Evolutionary conservation across 495 filamentous ascomycete genomes (phyloP).

Genomic region (Penicillium subrubescens): DNA sequence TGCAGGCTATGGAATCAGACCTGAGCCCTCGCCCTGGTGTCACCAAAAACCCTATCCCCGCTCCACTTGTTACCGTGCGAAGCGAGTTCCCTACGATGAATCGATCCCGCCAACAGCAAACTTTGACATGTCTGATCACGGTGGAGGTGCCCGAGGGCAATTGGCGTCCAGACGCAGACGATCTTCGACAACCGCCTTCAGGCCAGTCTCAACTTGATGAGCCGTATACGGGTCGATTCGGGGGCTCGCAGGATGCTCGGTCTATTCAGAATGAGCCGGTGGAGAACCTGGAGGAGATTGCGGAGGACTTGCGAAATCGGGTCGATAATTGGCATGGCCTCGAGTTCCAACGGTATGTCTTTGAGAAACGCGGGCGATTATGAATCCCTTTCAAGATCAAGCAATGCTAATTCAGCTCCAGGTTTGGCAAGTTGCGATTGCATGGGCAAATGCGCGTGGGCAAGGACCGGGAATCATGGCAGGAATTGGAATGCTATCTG

Average conservation of each 20-base stretch:
- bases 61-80: conserved; percentile 87
- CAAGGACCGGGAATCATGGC: conserved; percentile 96
- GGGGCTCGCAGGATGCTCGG: conserved; percentile 35
- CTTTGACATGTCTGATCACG: conserved; percentile 89
- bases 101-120: conserved; percentile 91
- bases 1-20: conserved; percentile 93
- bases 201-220: conserved; percentile 56
- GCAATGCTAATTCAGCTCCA: conserved; percentile 30
- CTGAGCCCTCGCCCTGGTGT: conserved; percentile 67
- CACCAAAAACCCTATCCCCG: conserved; percentile 86
- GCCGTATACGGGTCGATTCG: conserved; percentile 36
- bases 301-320: conserved; percentile 78
- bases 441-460: conserved; percentile 92
- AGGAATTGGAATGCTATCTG: conserved; percentile 96
- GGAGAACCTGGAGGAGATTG: conserved; percentile 80
- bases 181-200: conserved; percentile 67
- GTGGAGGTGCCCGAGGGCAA: conserved; percentile 93
- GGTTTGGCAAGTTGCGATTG: conserved; percentile 90
- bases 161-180: conserved; percentile 85
- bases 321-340: conserved; percentile 99
- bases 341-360: conserved; percentile 71
- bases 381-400: neutral
- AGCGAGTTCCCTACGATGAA: conserved; percentile 96
- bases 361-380: neutral
- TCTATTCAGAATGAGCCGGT: conserved; percentile 47